phyloP scores from a whole-genome alignment of 257 asterid species.

The Orobanche coerulescens region DNA sequence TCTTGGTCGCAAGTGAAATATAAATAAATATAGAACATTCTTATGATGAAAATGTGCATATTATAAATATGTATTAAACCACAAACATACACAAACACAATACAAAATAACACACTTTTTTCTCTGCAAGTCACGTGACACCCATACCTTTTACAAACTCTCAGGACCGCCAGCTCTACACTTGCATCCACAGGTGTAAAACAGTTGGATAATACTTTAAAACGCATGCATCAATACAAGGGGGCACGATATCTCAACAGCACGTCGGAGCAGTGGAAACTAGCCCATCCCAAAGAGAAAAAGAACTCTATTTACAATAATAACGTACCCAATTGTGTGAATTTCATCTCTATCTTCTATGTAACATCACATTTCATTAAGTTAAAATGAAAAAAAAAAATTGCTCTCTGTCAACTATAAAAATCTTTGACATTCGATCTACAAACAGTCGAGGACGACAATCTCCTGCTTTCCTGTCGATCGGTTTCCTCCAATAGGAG shows the following conservation, averaged over 20 bases:
- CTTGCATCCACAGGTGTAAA: background rate
- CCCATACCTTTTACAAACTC: background rate
- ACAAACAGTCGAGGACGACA: slow-evolving; percentile 35
- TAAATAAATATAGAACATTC: slow-evolving; percentile 13
- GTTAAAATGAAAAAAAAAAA: slow-evolving; percentile 18
- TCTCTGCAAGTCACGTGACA: background rate
- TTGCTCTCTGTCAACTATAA: slow-evolving; percentile 39
- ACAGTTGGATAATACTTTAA: background rate
- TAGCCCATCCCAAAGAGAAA: slow-evolving; percentile 4
- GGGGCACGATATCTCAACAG: background rate
- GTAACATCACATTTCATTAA: slow-evolving; percentile 26
- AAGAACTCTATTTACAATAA: slow-evolving; percentile 33
- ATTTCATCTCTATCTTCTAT: slow-evolving; percentile 28
- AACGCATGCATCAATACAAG: background rate
- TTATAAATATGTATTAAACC: background rate
- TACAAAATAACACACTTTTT: background rate
- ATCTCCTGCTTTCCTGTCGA: slow-evolving; percentile 41
- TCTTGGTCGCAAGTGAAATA: background rate
- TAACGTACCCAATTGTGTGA: slow-evolving; percentile 18
- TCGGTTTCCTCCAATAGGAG: slow-evolving; percentile 47
- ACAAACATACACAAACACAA: slow-evolving; percentile 9
- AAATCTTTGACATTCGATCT: slow-evolving; percentile 59
- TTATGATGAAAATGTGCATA: slow-evolving; percentile 10
- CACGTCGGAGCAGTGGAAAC: background rate
- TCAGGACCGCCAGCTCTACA: background rate